Percentiles rank a stretch among this genome's conserved stretches.
phyloP scores from a whole-genome alignment of 306 rosid genomes.

The Gastrolobium bilobum region DNA sequence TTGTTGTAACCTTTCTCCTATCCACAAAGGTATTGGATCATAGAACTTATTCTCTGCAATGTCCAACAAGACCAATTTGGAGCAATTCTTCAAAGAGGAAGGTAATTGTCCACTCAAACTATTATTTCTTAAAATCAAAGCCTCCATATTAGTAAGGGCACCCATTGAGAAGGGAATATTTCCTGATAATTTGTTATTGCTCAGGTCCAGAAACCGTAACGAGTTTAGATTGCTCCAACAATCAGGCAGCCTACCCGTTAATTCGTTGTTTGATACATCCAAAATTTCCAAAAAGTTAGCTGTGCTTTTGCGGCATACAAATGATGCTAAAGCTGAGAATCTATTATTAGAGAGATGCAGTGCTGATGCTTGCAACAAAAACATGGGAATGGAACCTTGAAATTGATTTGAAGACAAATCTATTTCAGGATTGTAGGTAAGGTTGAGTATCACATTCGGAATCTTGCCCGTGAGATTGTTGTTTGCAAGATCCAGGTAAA shows the following conservation, averaged over 20 bases:
- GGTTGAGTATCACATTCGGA: background rate
- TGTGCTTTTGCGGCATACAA: background rate
- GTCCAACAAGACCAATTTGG: slow-evolving; percentile 7
- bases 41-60: slow-evolving; percentile 19
- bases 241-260: slow-evolving; percentile 18
- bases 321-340: background rate
- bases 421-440: background rate
- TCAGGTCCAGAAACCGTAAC: background rate
- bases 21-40: slow-evolving; percentile 44
- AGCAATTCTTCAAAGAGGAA: slow-evolving; percentile 10
- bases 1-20: slow-evolving; percentile 16
- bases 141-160: background rate
- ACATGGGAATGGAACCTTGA: slow-evolving; percentile 24
- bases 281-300: background rate
- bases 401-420: slow-evolving; percentile 31
- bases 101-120: slow-evolving; percentile 23
- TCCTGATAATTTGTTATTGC: slow-evolving; percentile 31
- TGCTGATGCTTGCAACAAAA: background rate
- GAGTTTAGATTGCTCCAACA: slow-evolving; percentile 26
- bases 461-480: slow-evolving; percentile 9
- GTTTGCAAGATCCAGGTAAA: background rate
- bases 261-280: slow-evolving; percentile 35
- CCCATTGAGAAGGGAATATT: slow-evolving; percentile 4
- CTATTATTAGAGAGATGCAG: slow-evolving; percentile 4
- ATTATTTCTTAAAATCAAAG: slow-evolving; percentile 38